A percentile compares a stretch with the other conserved stretches of the same genome.
phyloP scores from a whole-genome alignment of 352 stramenopile genomes.

The Globisporangium spiculum region DNA sequence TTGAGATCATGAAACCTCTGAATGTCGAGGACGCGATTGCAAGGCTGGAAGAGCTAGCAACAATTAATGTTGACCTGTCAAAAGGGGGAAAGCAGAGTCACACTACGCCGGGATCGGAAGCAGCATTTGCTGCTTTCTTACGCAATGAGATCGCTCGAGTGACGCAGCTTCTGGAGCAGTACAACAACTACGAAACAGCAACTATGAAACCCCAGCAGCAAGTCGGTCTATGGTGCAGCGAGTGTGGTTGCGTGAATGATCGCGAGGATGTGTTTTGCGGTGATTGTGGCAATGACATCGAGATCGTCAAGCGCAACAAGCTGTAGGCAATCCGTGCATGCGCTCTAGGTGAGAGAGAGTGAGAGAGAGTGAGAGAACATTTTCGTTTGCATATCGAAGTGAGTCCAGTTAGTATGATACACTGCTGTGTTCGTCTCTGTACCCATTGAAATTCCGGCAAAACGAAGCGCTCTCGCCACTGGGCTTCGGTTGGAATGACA shows the following conservation, averaged over 20 bases:
- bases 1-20: not conserved
- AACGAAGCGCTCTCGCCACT: too few species aligned
- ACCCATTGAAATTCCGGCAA: too few species aligned
- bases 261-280: not conserved
- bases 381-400: too few species aligned
- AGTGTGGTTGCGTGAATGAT: not conserved
- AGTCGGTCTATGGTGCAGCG: not conserved
- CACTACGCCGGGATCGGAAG: not conserved
- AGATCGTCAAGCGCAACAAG: not conserved
- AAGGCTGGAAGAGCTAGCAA: not conserved
- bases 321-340: not conserved
- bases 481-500: too few species aligned
- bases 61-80: not conserved
- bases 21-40: not conserved
- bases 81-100: not conserved
- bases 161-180: not conserved
- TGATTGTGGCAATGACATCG: conserved; percentile 1
- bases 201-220: not conserved
- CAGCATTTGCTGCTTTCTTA: not conserved
- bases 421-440: too few species aligned
- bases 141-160: not conserved
- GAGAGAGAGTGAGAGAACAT: too few species aligned
- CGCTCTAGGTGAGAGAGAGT: too few species aligned
- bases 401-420: too few species aligned
- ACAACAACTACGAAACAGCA: not conserved